phyloP scores from a whole-genome alignment of 2,329 filamentous ascomycete species.

The Alternaria atra region DNA sequence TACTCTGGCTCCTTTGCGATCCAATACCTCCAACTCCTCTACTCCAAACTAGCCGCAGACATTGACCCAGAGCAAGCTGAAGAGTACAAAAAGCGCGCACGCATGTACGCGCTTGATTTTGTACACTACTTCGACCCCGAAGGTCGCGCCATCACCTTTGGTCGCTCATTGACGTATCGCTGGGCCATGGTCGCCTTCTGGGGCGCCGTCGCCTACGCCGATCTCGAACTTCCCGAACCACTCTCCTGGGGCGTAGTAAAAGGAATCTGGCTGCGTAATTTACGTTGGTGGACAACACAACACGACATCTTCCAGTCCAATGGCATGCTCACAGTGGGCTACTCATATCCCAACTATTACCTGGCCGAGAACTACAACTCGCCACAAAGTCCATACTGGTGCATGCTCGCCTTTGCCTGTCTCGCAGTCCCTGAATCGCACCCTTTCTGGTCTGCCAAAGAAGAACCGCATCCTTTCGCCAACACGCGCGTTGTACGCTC shows the following conservation, averaged over 20 bases:
- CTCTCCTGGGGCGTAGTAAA: constrained; percentile 83
- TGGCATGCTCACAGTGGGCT: constrained; percentile 79
- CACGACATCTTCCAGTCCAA: constrained; percentile 77
- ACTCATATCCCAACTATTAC: constrained; percentile 82
- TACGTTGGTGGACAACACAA: constrained; percentile 83
- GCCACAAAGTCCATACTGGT: constrained; percentile 77
- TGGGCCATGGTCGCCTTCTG: constrained; percentile 88
- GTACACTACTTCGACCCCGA: constrained; percentile 79
- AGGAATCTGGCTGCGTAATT: constrained; percentile 75
- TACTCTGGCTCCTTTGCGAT: constrained; percentile 86
- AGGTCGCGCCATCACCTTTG: constrained; percentile 77
- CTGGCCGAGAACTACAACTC: constrained; percentile 87
- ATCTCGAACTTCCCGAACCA: constrained; percentile 74
- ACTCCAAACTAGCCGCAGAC: constrained; percentile 74
- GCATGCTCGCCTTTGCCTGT: constrained; percentile 78
- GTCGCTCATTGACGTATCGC: constrained; percentile 80
- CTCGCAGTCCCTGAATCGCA: constrained; percentile 74
- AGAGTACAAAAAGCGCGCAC: constrained; percentile 75
- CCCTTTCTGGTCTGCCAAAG: constrained; percentile 76
- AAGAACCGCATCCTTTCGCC: constrained; percentile 67
- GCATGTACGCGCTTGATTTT: constrained; percentile 73
- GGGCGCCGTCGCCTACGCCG: constrained; percentile 79
- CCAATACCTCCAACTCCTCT: constrained; percentile 80
- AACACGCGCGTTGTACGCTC: constrained; percentile 68
- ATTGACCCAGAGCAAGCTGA: constrained; percentile 70